phyloP scores from a whole-genome alignment of 371 early-diverging fungal genomes.

The Syncephalastrum sp. region DNA sequence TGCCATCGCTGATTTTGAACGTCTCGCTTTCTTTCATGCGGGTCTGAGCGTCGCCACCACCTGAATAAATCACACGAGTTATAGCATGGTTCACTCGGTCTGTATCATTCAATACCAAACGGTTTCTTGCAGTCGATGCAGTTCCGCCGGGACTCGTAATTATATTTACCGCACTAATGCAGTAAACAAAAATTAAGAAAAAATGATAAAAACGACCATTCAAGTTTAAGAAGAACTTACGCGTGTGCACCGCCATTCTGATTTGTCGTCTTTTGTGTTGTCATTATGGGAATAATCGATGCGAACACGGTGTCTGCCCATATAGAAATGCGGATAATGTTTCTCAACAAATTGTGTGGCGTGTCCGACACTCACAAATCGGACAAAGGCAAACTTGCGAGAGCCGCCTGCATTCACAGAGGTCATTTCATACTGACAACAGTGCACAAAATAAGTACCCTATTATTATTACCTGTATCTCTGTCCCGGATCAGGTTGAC shows the following conservation, averaged over 20 bases:
- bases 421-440: too few species aligned
- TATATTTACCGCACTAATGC: conserved; percentile 37
- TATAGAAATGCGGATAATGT: conserved; percentile 39
- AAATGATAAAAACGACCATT: too few species aligned
- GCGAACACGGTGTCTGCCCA: conserved; percentile 48
- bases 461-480: conserved; percentile 39
- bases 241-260: conserved; percentile 56
- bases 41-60: too few species aligned
- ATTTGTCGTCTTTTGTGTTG: conserved; percentile 32
- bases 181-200: too few species aligned
- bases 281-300: conserved; percentile 56
- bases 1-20: conserved; percentile 52
- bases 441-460: neutral
- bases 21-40: conserved; percentile 27
- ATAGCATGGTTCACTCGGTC: neutral
- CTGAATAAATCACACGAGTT: neutral
- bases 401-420: conserved; percentile 40
- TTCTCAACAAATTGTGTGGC: conserved; percentile 62
- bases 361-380: conserved; percentile 64
- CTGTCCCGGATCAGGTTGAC: conserved; percentile 50
- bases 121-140: conserved; percentile 41
- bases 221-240: conserved; percentile 19
- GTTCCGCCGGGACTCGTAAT: conserved; percentile 32
- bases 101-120: conserved; percentile 20
- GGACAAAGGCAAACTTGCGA: conserved; percentile 63